Percentiles rank a stretch among this genome's conserved stretches.
Evolutionary conservation across 2,329 filamentous ascomycete genomes (phyloP).

Genomic region (Fusarium ambrosium): DNA sequence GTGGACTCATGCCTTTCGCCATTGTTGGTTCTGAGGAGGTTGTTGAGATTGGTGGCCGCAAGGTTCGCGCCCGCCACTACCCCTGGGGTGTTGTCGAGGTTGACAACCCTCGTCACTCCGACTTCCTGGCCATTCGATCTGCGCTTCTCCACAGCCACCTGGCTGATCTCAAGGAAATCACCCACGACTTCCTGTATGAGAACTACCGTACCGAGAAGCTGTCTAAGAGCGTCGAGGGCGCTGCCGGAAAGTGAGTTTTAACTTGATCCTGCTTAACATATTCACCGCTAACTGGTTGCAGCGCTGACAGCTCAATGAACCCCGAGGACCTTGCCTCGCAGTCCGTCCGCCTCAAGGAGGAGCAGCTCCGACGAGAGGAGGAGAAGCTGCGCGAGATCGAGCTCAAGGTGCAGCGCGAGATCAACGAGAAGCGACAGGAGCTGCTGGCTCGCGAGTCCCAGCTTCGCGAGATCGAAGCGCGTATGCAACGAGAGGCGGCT

Average conservation of each 20-base stretch:
- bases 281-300: slow-evolving; percentile 54
- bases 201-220: slow-evolving; percentile 99
- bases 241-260: slow-evolving; percentile 83
- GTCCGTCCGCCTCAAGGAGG: slow-evolving; percentile 98
- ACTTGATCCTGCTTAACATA: neutral
- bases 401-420: slow-evolving; percentile 99
- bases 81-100: slow-evolving; percentile 99
- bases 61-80: slow-evolving; percentile 95
- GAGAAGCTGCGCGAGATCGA: slow-evolving; percentile 99
- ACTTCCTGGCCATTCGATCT: slow-evolving; percentile 97
- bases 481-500: slow-evolving; percentile 90
- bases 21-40: slow-evolving; percentile 98
- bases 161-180: slow-evolving; percentile 99
- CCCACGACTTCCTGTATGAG: slow-evolving; percentile 99
- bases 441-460: slow-evolving; percentile 97
- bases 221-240: slow-evolving; percentile 97
- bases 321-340: slow-evolving; percentile 97
- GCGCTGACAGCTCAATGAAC: slow-evolving; percentile 87
- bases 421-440: slow-evolving; percentile 99
- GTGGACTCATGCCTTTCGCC: slow-evolving; percentile 98
- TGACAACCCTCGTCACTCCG: slow-evolving; percentile 98
- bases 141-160: slow-evolving; percentile 97
- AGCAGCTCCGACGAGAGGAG: slow-evolving; percentile 98
- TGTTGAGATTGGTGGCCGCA: slow-evolving; percentile 92
- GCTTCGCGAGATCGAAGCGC: slow-evolving; percentile 97